Conservation (phyloP, 441 rosid genomes). For the Populus hybrid region DNA sequence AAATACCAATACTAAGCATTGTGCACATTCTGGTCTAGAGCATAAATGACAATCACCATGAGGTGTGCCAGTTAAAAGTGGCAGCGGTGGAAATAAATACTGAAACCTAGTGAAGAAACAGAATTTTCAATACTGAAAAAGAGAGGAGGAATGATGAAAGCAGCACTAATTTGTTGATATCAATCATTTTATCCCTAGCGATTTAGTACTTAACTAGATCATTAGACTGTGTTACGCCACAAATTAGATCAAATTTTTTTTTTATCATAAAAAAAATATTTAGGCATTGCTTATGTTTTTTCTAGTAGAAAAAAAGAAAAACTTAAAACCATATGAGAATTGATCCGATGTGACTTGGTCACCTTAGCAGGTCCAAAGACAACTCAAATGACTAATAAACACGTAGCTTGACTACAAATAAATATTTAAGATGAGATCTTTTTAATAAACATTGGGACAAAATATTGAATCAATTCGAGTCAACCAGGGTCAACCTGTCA, state of each 20-base stretch:
- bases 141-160: not conserved
- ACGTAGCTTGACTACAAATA: not conserved
- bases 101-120: not conserved
- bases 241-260: no score
- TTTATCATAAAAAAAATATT: no score
- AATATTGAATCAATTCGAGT: not conserved
- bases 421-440: not conserved
- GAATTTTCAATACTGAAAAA: not conserved
- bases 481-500: not conserved
- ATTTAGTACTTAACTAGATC: not conserved
- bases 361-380: not conserved
- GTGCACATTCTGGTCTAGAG: not conserved
- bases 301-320: not conserved
- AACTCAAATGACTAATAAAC: no score
- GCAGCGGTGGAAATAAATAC: not conserved
- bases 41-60: not conserved
- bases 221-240: fast-evolving
- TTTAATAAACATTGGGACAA: not conserved
- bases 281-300: not conserved
- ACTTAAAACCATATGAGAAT: no score
- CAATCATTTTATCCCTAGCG: not conserved
- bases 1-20: not conserved
- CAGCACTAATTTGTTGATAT: not conserved
- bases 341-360: not conserved
- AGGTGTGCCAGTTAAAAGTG: not conserved